phyloP scores from a whole-genome alignment of 2,329 filamentous ascomycete species.

The Cladosporium austrohemisphaericum region DNA sequence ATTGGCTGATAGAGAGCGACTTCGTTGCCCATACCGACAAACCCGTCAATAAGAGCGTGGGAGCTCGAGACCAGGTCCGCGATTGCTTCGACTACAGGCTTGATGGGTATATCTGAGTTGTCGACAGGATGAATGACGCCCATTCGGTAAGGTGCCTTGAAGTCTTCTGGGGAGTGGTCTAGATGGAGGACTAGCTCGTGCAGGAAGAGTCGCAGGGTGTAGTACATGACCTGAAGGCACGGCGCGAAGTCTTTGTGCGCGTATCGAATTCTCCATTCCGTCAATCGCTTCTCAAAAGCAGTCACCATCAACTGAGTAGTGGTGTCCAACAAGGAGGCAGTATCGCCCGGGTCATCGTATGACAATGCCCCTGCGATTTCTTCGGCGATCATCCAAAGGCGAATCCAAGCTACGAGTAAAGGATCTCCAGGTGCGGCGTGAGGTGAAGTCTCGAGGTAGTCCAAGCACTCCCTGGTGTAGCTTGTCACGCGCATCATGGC shows the following conservation, averaged over 20 bases:
- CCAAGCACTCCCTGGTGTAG: conserved; percentile 60
- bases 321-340: conserved; percentile 55
- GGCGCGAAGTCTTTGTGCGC: conserved; percentile 29
- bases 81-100: conserved; percentile 63
- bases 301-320: conserved; percentile 63
- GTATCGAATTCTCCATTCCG: conserved; percentile 56
- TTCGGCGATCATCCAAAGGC: conserved; percentile 62
- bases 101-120: conserved; percentile 36
- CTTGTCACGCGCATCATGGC: conserved; percentile 58
- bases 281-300: conserved; percentile 62
- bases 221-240: conserved; percentile 61
- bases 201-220: conserved; percentile 67
- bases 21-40: conserved; percentile 57
- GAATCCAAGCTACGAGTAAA: conserved; percentile 57
- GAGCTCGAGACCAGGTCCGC: conserved; percentile 64
- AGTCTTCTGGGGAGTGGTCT: conserved; percentile 56
- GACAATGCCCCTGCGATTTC: conserved; percentile 64
- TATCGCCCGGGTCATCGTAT: conserved; percentile 59
- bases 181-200: conserved; percentile 71
- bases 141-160: conserved; percentile 45
- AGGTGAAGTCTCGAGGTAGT: conserved; percentile 52
- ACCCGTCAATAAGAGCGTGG: conserved; percentile 63
- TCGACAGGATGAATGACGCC: conserved; percentile 45
- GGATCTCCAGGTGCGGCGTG: conserved; percentile 56
- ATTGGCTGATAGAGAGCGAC: conserved; percentile 64